Base-by-base conservation (phyloP, 2,329 filamentous ascomycete species). In the Cadophora gregata region DNA sequence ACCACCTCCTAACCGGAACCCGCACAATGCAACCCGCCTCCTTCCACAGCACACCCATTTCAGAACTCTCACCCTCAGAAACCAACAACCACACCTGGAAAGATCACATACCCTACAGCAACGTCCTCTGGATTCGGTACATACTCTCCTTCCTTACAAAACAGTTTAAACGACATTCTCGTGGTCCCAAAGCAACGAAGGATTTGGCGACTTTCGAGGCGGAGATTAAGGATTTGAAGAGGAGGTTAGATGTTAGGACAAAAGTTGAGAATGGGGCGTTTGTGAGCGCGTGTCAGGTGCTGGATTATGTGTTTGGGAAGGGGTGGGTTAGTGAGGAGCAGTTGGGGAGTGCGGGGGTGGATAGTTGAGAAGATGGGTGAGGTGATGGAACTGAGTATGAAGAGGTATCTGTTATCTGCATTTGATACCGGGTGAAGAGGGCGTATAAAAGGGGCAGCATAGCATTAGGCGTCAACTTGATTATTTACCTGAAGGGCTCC, bases 101-200 rank as follows among this genome's bases (percentile, higher is more conserved):
- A 5, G 80, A 78, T 0, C 83, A 85, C 70, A 81, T 81, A 31
- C 86, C 88, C 0, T 90, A 89, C 75, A 88, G 85, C 4, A 90
- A 90, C 69, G 86, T 89, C 1, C 78, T 90, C 21, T 90, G 88
- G 88, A 80, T 90, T 50, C 84, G 86, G 3, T 90, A 89, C 69
- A 78, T 88, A 5, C 88, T 88, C 71, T 78, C 81, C 42, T 88
- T 87, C 75, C 68, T 75, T 76, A 88, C 64, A 38, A 63, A 64
- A 10, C 27, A 63, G 4, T 71, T 69, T 38, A 65, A 65, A 19
- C 58, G 59, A 50, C 42, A 48, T 42, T 33, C 56, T 47, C 58
- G 7, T 1, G 21, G 21, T 4, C 14, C 27, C 25, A 16, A 58
- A 36, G 50, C 29, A 3, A 19, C 14, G 25, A 53, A 70, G 66